Evolutionary conservation across 352 stramenopile genomes (phyloP).

Genomic region (Phytophthora agathidicida): DNA sequence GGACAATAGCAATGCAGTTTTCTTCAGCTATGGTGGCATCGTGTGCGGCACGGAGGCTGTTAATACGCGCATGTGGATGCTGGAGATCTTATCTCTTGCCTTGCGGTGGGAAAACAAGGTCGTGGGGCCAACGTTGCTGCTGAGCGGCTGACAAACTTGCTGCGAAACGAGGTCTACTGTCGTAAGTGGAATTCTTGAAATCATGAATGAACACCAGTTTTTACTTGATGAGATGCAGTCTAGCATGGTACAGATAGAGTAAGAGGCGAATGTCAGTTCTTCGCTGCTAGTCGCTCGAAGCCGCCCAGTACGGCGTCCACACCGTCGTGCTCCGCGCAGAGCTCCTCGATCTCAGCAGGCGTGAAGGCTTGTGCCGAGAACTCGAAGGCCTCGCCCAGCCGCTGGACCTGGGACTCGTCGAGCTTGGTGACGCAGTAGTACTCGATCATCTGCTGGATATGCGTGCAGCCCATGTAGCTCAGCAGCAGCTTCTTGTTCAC

Average conservation of each 20-base stretch:
- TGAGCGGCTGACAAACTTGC: conserved; percentile 11
- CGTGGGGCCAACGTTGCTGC: conserved; percentile 44
- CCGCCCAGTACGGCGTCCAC: conserved; percentile 46
- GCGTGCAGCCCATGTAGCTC: conserved; percentile 53
- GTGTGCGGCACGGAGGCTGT: conserved; percentile 44
- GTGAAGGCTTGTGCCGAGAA: conserved; percentile 36
- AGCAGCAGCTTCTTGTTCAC: conserved; percentile 89
- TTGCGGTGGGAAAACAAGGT: conserved; percentile 65
- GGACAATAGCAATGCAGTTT: conserved; percentile 31
- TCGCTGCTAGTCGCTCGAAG: conserved; percentile 20
- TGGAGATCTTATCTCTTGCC: conserved; percentile 66
- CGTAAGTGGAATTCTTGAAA: background rate
- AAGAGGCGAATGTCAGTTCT: background rate
- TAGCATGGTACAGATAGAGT: conserved; percentile 12
- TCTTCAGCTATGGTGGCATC: conserved; percentile 60
- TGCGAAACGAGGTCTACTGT: too few species aligned
- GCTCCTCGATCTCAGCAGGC: conserved; percentile 57
- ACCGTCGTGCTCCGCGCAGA: conserved; percentile 58
- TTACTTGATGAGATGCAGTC: conserved; percentile 3
- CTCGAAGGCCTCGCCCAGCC: conserved; percentile 17
- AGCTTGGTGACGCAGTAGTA: conserved; percentile 58
- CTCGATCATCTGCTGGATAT: conserved; percentile 65
- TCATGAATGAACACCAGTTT: background rate
- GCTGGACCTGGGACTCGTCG: conserved; percentile 8
- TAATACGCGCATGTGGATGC: conserved; percentile 61